Evolutionary conservation across 106 monocot genomes (phyloP), one percentile per base, ranked within the genome.

Genomic region (Platanthera guangdongensis): DNA sequence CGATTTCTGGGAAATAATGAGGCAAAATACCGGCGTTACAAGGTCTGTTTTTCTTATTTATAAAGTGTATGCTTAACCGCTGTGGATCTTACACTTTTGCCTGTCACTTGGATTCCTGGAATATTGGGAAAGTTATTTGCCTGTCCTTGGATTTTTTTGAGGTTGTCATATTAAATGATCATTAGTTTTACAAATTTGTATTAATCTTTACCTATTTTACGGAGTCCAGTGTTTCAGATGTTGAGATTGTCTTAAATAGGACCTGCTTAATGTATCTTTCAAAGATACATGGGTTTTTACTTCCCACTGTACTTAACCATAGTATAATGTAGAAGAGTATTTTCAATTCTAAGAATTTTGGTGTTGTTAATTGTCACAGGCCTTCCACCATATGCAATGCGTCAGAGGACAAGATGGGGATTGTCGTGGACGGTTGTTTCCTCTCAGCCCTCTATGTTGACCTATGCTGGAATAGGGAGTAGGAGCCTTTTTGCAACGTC

Each of bases 1-100:
- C 78, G 78, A 50, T 99, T 80, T 84, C 83, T 99, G 62, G 97
- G 97, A 79, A 99, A 94, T 77, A 99, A 99, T 82, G 97, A 99
- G 81, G 91, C 94, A 76, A 94, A 88, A 7, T 94, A 86, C 81
- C 85, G 80, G 50, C 94, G 94, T 74, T 99, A 86, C 83, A 91
- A 99, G 97, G 97, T 92, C 68, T 84, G 69, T 46, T 78, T 47
- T 75, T 75, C 51, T 72, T 7, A 50, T 48, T 45, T 48, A 8
- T 47, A 47, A 8, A 9, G 1, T 70, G 15, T 48, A 48, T 48
- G 10, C 16, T 48, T 47, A 65, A 65, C 65, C 32, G 32, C 8
- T 39, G 32, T 13, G 32, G 3, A 10, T 65, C 52, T 53, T 65
- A 30, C 18, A 30, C 32, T 30, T 10, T 28, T 65, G 30, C 30